These are phyloP conservation scores for Candida suzukii DNA, from an alignment of 805 yeast genomes.

Conservation along the genomic window DNA sequence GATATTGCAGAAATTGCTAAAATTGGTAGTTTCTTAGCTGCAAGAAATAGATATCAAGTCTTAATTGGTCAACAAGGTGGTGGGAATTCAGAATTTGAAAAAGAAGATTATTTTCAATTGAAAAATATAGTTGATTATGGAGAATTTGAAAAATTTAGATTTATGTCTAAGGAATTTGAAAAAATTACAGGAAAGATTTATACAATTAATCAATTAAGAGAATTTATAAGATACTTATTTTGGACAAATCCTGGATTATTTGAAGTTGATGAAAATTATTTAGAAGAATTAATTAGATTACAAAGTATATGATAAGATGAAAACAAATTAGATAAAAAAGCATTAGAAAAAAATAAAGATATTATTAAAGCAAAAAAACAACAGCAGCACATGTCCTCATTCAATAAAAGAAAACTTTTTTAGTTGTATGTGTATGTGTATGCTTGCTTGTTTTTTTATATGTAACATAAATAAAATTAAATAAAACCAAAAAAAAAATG, in stretches of 20 bases:
- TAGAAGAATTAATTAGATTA: neutral
- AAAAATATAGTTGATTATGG: slow-evolving; percentile 57
- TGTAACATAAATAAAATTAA: too few species aligned
- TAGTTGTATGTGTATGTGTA: too few species aligned
- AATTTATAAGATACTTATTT: slow-evolving; percentile 44
- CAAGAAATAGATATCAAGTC: slow-evolving; percentile 73
- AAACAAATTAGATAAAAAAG: too few species aligned
- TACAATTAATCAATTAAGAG: slow-evolving; percentile 48
- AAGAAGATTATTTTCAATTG: slow-evolving; percentile 44
- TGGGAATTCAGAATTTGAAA: slow-evolving; percentile 56
- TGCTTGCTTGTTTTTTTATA: too few species aligned
- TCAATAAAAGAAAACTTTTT: too few species aligned
- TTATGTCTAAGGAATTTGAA: slow-evolving; percentile 53
- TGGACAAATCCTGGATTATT: slow-evolving; percentile 48
- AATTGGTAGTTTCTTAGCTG: slow-evolving; percentile 64
- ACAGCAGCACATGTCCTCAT: too few species aligned
- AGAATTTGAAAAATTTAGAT: slow-evolving; percentile 64
- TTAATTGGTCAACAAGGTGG: slow-evolving; percentile 80
- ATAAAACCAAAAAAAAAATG: too few species aligned
- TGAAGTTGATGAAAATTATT: slow-evolving; percentile 43
- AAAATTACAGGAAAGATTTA: slow-evolving; percentile 45
- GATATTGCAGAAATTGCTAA: slow-evolving; percentile 62
- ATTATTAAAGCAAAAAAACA: too few species aligned
- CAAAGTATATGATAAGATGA: too few species aligned
- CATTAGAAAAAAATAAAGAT: too few species aligned